Percentiles rank a stretch among this genome's conserved stretches.
Conservation (phyloP, 163 green algal genomes). For the Scenedesmus sp. region DNA sequence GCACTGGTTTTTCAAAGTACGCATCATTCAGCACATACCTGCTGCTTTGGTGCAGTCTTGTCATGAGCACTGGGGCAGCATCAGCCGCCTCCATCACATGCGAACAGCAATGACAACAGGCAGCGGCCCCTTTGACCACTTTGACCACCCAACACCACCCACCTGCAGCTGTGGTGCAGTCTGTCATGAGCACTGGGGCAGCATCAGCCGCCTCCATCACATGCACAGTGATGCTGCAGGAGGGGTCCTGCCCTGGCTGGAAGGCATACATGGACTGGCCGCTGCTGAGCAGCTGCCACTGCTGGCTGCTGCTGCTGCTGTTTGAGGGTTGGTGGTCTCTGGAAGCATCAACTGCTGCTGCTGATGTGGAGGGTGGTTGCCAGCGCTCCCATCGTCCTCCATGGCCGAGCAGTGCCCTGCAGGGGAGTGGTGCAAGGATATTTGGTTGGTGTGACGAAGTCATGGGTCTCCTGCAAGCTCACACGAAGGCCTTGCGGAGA, state of each 20-base stretch:
- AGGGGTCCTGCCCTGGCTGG: neutral
- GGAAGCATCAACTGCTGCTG: neutral
- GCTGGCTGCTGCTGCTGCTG: neutral
- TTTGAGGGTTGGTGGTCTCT: too few relatives aligned
- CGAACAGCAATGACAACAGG: neutral
- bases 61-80: neutral
- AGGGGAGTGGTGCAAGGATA: neutral
- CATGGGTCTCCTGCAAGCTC: too few relatives aligned
- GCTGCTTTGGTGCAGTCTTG: neutral
- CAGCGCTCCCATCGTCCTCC: slow-evolving; percentile 17
- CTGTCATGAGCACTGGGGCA: neutral
- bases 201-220: neutral
- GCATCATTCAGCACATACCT: too few relatives aligned
- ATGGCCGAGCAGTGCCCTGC: slow-evolving; percentile 2
- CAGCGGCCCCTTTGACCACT: too few relatives aligned
- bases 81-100: slow-evolving; percentile 9
- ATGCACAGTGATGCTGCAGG: neutral
- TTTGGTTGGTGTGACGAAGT: neutral
- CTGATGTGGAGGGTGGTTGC: neutral
- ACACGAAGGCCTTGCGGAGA: too few relatives aligned
- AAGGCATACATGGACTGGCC: slow-evolving; percentile 19
- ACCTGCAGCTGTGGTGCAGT: neutral
- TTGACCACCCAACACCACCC: too few relatives aligned
- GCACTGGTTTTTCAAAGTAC: too few relatives aligned
- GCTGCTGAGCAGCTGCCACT: slow-evolving; percentile 13